Evolutionary conservation across 164 flowering plant species (phyloP).

Genomic region (Dillenia turbinata): DNA sequence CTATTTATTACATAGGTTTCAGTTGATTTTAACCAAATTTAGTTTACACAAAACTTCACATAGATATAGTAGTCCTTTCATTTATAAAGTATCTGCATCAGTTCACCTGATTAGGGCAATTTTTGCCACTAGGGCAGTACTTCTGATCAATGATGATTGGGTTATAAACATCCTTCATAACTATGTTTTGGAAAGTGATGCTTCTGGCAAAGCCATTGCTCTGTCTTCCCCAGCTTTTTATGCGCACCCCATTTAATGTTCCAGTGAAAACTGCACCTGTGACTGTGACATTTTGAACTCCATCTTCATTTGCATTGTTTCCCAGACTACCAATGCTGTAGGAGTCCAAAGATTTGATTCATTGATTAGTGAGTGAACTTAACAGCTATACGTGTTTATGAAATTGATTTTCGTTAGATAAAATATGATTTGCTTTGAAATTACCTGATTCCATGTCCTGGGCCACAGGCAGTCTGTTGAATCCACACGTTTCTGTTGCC

Average conservation of each 20-base stretch:
- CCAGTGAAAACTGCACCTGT: background rate
- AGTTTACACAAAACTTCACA: too few relatives aligned
- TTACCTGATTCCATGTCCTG: constrained; percentile 18
- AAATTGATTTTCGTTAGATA: too few relatives aligned
- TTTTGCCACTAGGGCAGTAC: background rate
- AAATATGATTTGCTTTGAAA: background rate
- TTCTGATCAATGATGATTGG: background rate
- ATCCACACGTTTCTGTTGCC: constrained; percentile 7
- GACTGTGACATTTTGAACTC: background rate
- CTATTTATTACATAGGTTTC: too few relatives aligned
- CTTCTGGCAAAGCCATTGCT: background rate
- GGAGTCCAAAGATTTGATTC: background rate
- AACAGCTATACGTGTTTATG: too few relatives aligned
- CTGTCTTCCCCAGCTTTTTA: background rate
- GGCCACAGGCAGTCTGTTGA: constrained; percentile 7
- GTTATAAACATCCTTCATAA: background rate
- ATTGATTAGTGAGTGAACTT: background rate
- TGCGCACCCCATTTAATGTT: background rate
- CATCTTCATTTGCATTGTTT: background rate
- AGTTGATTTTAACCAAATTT: too few relatives aligned
- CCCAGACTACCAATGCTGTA: background rate
- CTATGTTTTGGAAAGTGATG: background rate
- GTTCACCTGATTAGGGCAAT: background rate
- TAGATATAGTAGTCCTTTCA: too few relatives aligned
- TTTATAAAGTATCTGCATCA: too few relatives aligned